Evolutionary conservation across 139 green algal genomes (phyloP), one percentile per base, ranked within the genome.

Genomic region (Bryopsis sp.): DNA sequence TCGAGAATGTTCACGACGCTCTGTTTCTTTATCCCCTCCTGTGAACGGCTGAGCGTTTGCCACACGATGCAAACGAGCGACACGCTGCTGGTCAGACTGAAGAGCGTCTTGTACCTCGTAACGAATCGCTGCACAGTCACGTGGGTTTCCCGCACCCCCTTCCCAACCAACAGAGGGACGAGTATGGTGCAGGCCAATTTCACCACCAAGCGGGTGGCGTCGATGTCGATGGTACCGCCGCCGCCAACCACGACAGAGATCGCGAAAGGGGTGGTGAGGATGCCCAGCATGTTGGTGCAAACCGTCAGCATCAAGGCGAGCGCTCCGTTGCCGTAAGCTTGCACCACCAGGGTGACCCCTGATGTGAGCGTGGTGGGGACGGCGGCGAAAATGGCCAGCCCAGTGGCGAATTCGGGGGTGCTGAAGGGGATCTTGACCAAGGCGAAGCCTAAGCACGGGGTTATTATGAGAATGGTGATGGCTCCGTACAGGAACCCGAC

Each of bases 331-430:
- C 86, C 88, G 11, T 85, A 85, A 0, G 64, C 75, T 73, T 78
- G 71, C 3, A 60, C 76, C 0, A 86, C 82, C 2, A 96, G 76
- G 0, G 83, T 69, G 2, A 90, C 85, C 15, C 86, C 86, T 1
- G 82, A 82, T 5, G 88, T 89, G 28, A 96, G 78, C 0, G 89
- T 93, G 6, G 90, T 95, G 2, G 90, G 90, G 22, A 89, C 82
- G 8, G 71, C 81, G 2, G 81, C 85, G 73, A 95, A 94, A 33
- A 96, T 77, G 8, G 87, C 84, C 8, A 96, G 78, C 3, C 90
- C 90, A 26, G 80, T 76, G 0, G 76, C 74, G 66, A 90, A 92
- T 65, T 87, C 86, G 15, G 57, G 36, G 0, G 86, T 85, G 35
- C 78, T n/a, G n/a, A 86, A 73, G 2, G 77, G 80, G 47, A 85